Evolutionary conservation across 805 yeast genomes (phyloP).

Genomic region (Yarrowia yakushimensis): DNA sequence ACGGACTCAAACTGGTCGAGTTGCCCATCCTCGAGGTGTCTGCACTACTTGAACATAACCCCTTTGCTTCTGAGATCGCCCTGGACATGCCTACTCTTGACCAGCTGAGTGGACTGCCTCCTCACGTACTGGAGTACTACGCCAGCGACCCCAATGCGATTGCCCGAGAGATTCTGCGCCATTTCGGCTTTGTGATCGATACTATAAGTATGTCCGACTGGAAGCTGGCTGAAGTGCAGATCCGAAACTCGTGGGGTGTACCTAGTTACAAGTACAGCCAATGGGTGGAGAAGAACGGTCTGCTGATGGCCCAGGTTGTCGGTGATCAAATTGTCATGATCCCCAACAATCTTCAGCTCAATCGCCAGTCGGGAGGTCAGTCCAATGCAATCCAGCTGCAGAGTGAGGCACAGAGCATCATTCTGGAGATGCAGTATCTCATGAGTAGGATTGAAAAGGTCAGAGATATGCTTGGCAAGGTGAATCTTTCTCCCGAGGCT

Average conservation of each 20-base stretch:
- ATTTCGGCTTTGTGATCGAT: conserved; percentile 74
- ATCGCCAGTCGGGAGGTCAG: conserved; percentile 54
- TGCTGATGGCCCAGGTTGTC: conserved; percentile 81
- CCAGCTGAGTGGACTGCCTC: not conserved
- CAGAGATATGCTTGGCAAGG: conserved; percentile 5
- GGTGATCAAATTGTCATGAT: conserved; percentile 78
- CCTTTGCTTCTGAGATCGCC: conserved; percentile 63
- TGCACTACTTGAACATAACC: conserved; percentile 69
- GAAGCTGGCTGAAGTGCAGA: conserved; percentile 49
- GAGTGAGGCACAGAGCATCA: conserved; percentile 6
- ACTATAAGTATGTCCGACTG: conserved; percentile 69
- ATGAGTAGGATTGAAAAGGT: not conserved
- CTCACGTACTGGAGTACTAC: not conserved
- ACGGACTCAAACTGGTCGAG: conserved; percentile 77
- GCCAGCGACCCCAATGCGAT: conserved; percentile 48
- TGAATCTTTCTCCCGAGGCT: not conserved
- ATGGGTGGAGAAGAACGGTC: conserved; percentile 85
- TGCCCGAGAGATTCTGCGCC: conserved; percentile 68
- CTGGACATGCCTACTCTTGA: not conserved
- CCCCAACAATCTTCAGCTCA: conserved; percentile 79
- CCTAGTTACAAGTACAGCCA: conserved; percentile 81
- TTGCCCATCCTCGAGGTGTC: conserved; percentile 89
- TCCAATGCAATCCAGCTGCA: not conserved
- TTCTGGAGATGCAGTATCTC: conserved; percentile 18
- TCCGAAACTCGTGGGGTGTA: conserved; percentile 86